A percentile compares a stretch with the other conserved stretches of the same genome.
Conservation (phyloP, 2,329 filamentous ascomycete genomes). For the Plenodomus tracheiphilus region DNA sequence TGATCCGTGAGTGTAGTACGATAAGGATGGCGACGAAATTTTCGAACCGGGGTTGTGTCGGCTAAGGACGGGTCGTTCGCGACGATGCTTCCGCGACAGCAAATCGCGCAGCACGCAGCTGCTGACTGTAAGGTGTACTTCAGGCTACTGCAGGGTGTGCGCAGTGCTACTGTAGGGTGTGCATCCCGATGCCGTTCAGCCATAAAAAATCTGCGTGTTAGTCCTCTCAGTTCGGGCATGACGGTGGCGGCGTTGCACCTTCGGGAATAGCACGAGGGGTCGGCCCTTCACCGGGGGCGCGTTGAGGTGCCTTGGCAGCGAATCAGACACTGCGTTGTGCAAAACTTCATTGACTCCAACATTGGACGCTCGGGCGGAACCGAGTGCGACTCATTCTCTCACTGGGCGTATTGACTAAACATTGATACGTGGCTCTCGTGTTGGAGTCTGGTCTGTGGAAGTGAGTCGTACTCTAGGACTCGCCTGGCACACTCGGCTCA, state of each 20-base stretch:
- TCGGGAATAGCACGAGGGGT: constrained; percentile 21
- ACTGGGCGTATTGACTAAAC: constrained; percentile 17
- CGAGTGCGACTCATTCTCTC: constrained; percentile 13
- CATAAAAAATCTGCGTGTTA: constrained; percentile 34
- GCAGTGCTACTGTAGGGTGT: constrained; percentile 9
- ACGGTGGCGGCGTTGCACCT: constrained; percentile 15
- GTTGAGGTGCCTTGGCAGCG: constrained; percentile 14
- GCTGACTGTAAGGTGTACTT: constrained; percentile 3
- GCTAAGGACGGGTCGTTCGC: constrained; percentile 28
- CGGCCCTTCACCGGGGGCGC: constrained; percentile 29
- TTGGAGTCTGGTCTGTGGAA: background rate
- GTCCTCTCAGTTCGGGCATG: constrained; percentile 13
- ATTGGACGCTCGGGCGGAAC: constrained; percentile 15
- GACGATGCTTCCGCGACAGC: constrained; percentile 9
- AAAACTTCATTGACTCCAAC: constrained; percentile 6
- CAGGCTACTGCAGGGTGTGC: background rate
- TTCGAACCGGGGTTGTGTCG: constrained; percentile 24
- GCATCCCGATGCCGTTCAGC: background rate
- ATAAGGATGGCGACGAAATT: constrained; percentile 19
- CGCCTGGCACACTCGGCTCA: no score
- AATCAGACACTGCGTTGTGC: constrained; percentile 5
- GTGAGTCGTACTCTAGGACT: no score
- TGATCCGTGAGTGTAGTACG: constrained; percentile 23
- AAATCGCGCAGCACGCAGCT: constrained; percentile 4
- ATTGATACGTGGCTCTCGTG: constrained; percentile 4